Conservation (phyloP, 2,329 filamentous ascomycete genomes). For the Trichoderma sp. region DNA sequence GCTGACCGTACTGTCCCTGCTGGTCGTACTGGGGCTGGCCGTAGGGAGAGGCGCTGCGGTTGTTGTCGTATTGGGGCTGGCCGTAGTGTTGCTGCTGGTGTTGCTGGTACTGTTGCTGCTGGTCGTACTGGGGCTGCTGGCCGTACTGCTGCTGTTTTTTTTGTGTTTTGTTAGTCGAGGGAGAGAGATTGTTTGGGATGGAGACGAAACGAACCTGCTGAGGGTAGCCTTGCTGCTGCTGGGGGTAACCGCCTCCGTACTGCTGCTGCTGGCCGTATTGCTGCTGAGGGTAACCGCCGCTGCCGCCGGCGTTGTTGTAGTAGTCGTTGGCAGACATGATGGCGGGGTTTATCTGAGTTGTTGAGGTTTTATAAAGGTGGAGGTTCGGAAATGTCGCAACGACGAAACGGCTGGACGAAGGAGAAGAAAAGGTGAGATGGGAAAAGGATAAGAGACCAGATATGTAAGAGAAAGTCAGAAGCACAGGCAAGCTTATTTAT, state of each 20-base stretch:
- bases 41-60: slow-evolving; percentile 22
- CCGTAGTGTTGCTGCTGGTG: slow-evolving; percentile 25
- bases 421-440: too few species aligned
- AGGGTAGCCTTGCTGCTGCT: slow-evolving; percentile 13
- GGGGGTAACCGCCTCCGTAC: slow-evolving; percentile 26
- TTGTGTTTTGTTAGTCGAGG: not conserved
- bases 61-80: slow-evolving; percentile 23
- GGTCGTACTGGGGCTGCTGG: slow-evolving; percentile 13
- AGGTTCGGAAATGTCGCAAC: not conserved
- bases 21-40: slow-evolving; percentile 26
- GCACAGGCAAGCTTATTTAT: slow-evolving; percentile 14
- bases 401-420: too few species aligned
- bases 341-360: not conserved
- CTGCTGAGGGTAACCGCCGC: slow-evolving; percentile 27
- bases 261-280: slow-evolving; percentile 26
- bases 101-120: slow-evolving; percentile 24
- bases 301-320: slow-evolving; percentile 34
- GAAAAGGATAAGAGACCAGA: not conserved
- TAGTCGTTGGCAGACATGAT: slow-evolving; percentile 41
- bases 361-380: not conserved
- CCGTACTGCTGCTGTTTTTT: slow-evolving; percentile 1
- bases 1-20: not conserved
- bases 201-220: slow-evolving; percentile 27
- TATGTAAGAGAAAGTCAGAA: not conserved
- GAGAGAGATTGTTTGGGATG: not conserved